Conservation (phyloP, 2,329 filamentous ascomycete genomes). For the Microcera coccophila region DNA sequence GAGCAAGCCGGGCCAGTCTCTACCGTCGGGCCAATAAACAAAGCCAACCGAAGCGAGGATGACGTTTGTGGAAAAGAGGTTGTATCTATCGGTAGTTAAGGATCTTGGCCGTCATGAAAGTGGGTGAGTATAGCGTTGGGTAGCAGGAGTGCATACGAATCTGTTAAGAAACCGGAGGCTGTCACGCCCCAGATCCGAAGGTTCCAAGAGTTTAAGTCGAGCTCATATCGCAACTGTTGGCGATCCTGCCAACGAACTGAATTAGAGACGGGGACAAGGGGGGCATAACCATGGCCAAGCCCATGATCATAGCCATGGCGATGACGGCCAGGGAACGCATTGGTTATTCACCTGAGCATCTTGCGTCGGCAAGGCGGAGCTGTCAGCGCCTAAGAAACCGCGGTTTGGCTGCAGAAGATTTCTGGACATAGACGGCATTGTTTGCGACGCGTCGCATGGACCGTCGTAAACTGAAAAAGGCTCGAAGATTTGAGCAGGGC, state of each 20-base stretch:
- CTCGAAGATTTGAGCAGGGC: constrained; percentile 15
- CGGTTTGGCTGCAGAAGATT: constrained; percentile 39
- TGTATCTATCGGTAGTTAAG: constrained; percentile 39
- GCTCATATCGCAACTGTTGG: constrained; percentile 49
- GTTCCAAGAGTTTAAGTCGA: constrained; percentile 54
- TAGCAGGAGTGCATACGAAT: constrained; percentile 40
- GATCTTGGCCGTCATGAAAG: neutral
- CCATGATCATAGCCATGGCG: neutral
- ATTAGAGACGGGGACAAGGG: constrained; percentile 13
- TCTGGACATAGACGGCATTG: constrained; percentile 30
- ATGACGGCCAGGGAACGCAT: constrained; percentile 1
- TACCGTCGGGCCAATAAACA: constrained; percentile 48
- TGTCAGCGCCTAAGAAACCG: constrained; percentile 49
- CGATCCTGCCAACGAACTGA: constrained; percentile 39
- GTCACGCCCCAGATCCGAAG: constrained; percentile 52
- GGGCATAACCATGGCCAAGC: no score
- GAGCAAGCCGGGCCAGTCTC: constrained; percentile 43
- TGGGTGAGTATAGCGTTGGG: no score
- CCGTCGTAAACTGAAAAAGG: no score
- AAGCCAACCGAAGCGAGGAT: constrained; percentile 51
- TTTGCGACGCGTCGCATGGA: constrained; percentile 19
- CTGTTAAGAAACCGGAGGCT: constrained; percentile 52
- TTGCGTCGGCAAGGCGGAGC: constrained; percentile 47
- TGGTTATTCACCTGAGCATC: constrained; percentile 43
- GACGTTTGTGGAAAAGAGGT: constrained; percentile 53